A percentile compares a stretch with the other conserved stretches of the same genome.
phyloP scores from a whole-genome alignment of 352 stramenopile genomes.

The Pythium insidiosum region DNA sequence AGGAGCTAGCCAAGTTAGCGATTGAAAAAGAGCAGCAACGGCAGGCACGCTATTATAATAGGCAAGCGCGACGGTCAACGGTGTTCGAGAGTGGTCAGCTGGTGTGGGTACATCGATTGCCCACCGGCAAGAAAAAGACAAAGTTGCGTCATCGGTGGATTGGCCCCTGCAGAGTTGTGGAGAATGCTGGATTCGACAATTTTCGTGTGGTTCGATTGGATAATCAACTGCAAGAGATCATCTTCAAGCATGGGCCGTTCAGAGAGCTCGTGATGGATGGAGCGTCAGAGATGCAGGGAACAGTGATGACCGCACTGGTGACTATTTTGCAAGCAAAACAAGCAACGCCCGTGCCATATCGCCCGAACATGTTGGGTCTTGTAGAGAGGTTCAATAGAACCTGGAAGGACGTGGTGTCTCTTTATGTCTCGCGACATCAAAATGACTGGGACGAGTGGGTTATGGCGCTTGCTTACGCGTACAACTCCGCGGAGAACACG shows the following conservation, averaged over 20 bases:
- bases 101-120: too few relatives aligned
- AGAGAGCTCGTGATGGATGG: neutral
- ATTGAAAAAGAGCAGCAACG: neutral
- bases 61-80: neutral
- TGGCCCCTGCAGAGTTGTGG: neutral
- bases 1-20: neutral
- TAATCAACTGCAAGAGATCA: neutral
- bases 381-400: too few relatives aligned
- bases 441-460: too few relatives aligned
- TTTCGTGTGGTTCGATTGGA: neutral
- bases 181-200: neutral
- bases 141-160: neutral
- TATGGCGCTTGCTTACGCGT: too few relatives aligned
- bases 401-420: too few relatives aligned
- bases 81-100: neutral
- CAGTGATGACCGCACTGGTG: neutral
- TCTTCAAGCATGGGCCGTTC: neutral
- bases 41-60: neutral
- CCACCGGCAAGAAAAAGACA: neutral
- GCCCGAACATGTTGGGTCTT: neutral
- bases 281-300: neutral
- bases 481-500: too few relatives aligned
- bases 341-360: too few relatives aligned
- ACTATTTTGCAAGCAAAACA: too few relatives aligned
- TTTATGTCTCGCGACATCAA: too few relatives aligned